These are phyloP conservation scores for Fragaria vesca DNA, from an alignment of 306 rosid genomes.

Conservation along the genomic window DNA sequence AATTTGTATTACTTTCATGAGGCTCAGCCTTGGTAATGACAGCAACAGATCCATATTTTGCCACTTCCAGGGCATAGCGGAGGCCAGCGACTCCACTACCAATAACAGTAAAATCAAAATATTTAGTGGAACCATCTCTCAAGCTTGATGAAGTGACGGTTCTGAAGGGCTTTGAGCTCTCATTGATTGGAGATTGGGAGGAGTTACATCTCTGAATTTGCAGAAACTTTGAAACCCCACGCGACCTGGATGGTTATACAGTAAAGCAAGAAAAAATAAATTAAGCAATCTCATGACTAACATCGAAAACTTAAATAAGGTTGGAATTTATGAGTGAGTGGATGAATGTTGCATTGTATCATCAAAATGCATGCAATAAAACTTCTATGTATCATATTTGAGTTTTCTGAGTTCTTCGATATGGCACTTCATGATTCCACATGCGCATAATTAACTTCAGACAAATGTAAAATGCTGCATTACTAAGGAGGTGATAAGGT, in stretches of 20 bases:
- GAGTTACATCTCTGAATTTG: slow-evolving; percentile 37
- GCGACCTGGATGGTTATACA: slow-evolving; percentile 51
- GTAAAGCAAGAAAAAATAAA: not conserved
- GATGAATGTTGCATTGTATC: not conserved
- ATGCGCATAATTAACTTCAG: not conserved
- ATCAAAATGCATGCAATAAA: not conserved
- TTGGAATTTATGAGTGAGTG: not conserved
- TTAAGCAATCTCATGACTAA: not conserved
- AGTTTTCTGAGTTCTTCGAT: not conserved
- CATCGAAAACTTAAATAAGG: not conserved
- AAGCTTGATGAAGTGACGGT: slow-evolving; percentile 48
- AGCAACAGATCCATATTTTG: slow-evolving; percentile 88
- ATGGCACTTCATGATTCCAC: not conserved
- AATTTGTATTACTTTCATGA: slow-evolving; percentile 95
- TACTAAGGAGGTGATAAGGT: slow-evolving; percentile 4
- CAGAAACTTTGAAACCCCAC: slow-evolving; percentile 48
- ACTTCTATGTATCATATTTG: not conserved
- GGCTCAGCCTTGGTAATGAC: slow-evolving; percentile 95
- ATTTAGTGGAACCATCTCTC: slow-evolving; percentile 55
- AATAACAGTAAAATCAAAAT: slow-evolving; percentile 76
- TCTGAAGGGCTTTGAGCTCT: slow-evolving; percentile 39
- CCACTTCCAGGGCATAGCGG: slow-evolving; percentile 89
- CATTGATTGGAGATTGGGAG: slow-evolving; percentile 33
- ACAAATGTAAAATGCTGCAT: not conserved
- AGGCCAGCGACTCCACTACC: slow-evolving; percentile 98